Evolutionary conservation across 257 asterid genomes (phyloP).

Genomic region (Solanum commersonii): DNA sequence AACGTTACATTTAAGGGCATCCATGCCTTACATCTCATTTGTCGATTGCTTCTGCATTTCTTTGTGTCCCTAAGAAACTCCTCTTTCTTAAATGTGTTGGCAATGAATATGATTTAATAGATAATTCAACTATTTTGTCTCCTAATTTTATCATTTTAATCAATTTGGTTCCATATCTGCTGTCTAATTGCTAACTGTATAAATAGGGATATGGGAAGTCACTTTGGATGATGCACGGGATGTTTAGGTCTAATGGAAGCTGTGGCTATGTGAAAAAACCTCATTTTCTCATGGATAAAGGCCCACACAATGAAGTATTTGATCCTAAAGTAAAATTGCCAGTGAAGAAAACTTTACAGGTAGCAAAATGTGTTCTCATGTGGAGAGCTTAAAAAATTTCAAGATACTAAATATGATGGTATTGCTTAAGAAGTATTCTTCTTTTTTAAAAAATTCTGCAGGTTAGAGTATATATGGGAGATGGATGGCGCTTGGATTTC

Average conservation of each 20-base stretch:
- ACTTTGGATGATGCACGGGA: constrained; percentile 96
- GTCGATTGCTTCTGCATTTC: neutral
- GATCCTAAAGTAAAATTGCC: constrained; percentile 74
- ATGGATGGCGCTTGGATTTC: constrained; percentile 96
- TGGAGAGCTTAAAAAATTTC: neutral
- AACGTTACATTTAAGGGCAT: neutral
- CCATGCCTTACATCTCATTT: neutral
- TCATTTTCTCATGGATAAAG: constrained; percentile 46
- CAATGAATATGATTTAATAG: neutral
- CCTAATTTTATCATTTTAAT: neutral
- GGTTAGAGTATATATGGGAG: constrained; percentile 84
- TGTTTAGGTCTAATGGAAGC: constrained; percentile 80
- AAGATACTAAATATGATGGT: neutral
- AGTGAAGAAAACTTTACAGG: constrained; percentile 65
- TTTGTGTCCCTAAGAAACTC: neutral
- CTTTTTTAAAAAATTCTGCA: constrained; percentile 1
- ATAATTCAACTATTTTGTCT: neutral
- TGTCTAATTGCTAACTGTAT: neutral
- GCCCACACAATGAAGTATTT: constrained; percentile 39
- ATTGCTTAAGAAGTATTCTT: neutral
- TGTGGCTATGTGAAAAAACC: constrained; percentile 88
- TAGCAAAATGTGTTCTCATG: neutral
- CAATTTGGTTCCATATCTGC: neutral
- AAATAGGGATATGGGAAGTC: constrained; percentile 83
- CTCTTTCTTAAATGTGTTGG: neutral